Conservation (phyloP, 768 basidiomycete species). For the Boletales sp. region DNA sequence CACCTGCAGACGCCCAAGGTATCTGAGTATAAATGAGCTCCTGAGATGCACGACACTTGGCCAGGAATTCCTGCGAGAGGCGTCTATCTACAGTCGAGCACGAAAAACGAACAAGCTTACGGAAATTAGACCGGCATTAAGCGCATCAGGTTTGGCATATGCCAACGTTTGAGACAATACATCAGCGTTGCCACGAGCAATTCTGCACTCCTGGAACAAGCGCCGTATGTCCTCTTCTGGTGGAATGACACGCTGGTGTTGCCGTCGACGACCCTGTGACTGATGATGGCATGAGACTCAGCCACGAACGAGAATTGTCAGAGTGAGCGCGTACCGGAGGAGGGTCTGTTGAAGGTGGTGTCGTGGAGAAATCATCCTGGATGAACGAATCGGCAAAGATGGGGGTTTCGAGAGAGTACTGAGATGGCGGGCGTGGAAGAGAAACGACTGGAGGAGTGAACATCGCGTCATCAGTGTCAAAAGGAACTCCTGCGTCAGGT, state of each 20-base stretch:
- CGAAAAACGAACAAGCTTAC: slow-evolving; percentile 53
- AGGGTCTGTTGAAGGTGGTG: slow-evolving; percentile 19
- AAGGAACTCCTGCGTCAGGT: slow-evolving; percentile 80
- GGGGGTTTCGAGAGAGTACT: slow-evolving; percentile 33
- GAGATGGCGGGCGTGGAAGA: slow-evolving; percentile 27
- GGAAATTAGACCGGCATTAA: slow-evolving; percentile 62
- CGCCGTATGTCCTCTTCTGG: slow-evolving; percentile 82
- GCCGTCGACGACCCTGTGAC: too few relatives aligned
- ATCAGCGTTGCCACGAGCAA: slow-evolving; percentile 77
- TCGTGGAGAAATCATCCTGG: slow-evolving; percentile 24
- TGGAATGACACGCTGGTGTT: slow-evolving; percentile 48
- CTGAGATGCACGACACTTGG: slow-evolving; percentile 76
- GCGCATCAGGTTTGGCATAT: slow-evolving; percentile 60
- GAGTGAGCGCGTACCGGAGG: slow-evolving; percentile 14
- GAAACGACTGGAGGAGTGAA: slow-evolving; percentile 59
- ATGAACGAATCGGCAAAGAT: slow-evolving; percentile 35
- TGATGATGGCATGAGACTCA: too few relatives aligned
- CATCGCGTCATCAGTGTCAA: slow-evolving; percentile 77
- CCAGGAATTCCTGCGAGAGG: slow-evolving; percentile 73
- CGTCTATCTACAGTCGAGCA: not conserved
- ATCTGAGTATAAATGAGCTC: slow-evolving; percentile 80
- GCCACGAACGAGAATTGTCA: not conserved
- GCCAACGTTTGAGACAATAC: slow-evolving; percentile 69
- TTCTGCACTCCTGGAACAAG: slow-evolving; percentile 80
- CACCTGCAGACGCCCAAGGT: slow-evolving; percentile 84